These are phyloP conservation scores for Puccinia triticina DNA, from an alignment of 1,284 basidiomycete genomes.

Conservation along the genomic window DNA sequence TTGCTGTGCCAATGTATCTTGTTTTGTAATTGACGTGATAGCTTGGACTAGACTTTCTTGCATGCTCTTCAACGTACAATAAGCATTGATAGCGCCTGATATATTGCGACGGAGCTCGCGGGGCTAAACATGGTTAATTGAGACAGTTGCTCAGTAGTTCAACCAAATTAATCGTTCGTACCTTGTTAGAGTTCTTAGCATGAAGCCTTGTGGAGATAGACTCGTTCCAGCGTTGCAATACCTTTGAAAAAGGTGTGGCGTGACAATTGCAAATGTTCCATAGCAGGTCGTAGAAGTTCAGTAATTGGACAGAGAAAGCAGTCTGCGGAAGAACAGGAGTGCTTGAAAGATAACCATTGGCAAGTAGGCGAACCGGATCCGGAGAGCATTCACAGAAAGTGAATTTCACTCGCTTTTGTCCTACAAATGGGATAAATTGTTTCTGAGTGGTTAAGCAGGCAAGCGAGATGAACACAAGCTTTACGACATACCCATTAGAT, in stretches of 20 bases:
- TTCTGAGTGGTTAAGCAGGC: background rate
- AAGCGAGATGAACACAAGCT: background rate
- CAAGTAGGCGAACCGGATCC: background rate
- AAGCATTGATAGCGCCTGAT: background rate
- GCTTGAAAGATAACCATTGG: background rate
- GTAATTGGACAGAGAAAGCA: background rate
- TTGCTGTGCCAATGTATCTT: background rate
- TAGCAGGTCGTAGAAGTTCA: background rate
- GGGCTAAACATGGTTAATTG: background rate
- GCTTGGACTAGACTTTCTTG: background rate
- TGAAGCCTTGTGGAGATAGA: background rate
- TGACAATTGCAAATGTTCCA: background rate
- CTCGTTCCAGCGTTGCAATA: background rate
- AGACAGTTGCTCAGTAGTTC: no score
- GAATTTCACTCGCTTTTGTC: background rate
- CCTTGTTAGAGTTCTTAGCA: background rate
- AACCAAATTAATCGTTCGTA: no score
- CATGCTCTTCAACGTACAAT: background rate
- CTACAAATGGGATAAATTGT: background rate
- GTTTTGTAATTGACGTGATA: background rate
- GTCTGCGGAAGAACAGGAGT: slow-evolving; percentile 1
- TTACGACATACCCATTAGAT: background rate
- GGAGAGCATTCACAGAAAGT: background rate
- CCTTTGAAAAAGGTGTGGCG: background rate
- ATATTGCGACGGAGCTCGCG: background rate